Evolutionary conservation across 495 filamentous ascomycete genomes (phyloP), one percentile per base, ranked within the genome.

Genomic region (Trichocladium uniseriatum): DNA sequence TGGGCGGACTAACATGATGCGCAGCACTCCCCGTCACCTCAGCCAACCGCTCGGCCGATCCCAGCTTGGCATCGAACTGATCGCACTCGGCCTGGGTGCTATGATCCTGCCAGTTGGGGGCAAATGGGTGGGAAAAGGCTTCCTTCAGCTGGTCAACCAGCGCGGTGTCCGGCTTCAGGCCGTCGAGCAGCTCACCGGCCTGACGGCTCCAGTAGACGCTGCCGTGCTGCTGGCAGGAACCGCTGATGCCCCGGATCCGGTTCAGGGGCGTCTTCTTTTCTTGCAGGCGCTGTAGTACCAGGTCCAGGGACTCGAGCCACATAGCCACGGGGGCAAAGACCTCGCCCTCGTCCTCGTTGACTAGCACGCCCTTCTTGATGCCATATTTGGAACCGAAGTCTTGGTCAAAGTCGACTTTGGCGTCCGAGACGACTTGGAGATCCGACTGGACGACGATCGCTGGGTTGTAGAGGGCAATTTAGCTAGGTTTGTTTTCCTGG

Each of bases 101-200:
- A 38, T 87, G 80, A 65, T 98, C 92, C 66, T 97, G 92, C 92
- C 92, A 98, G 67, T 97, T 98, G 7, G 92, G 92, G 48, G 84
- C 89, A 68, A 79, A 89, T 7, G 84, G 82, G 64, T 94, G 86
- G 6, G 88, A 85, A 62, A 98, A 94, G 0, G 84, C 88, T 1
- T 66, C 68, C 11, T 68, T 65, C 9, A 91, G 67, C 66, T 92
- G 86, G 37, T 83, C 79, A 34, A 87, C 76, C 19, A 91, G 69
- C 1, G 69, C 57, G 61, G 75, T 78, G 34, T 63, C 66, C 5
- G 76, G 51, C 56, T 89, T 73, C 19, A 97, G 69, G 14, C 56
- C 72, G 7, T 57, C 64, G 37, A 97, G 72, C 19, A 84, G 55
- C 5, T 55, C 43, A 62, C 89, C 86, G n/a, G 83, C 89, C 46